Base-by-base conservation (phyloP, 1,139 yeast genomes). In the Yamadazyma siamensis region DNA sequence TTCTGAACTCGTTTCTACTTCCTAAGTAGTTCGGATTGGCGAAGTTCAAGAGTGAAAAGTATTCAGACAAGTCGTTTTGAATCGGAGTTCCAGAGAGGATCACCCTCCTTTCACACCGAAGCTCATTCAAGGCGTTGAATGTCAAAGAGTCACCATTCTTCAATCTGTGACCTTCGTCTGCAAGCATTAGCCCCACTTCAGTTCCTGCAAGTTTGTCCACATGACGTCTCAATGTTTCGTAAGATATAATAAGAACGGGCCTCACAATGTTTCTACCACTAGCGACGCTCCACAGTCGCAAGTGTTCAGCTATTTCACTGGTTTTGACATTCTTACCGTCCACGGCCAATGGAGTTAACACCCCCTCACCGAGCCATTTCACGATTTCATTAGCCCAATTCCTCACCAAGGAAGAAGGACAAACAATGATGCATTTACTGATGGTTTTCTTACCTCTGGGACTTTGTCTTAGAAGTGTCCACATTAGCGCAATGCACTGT, bases 311-410 rank as follows among this genome's bases (percentile, higher is more conserved):
- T 16, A 89, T 74, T 18, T 83, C 91, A 0, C 72, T 60, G 5
- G 77, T 61, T 44, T 81, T 80, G 2, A 87, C 79, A 14, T 77
- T 61, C 50, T 87, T 88, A 8, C 98, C 98, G 53, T 91, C 98
- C 7, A 87, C 80, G 0, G 97, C 95, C 35, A 94, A 64, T 0
- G 97, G 94, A 1, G 94, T 81, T 11, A 91, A 56, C 0, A 85
- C 78, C 10, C 94, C 96, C 44, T 84, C 87, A 0, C 99, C 99
- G 10, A 91, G 66, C 99, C 99, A 91, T 56, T 91, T 91, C 25
- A 80, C 76, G 35, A 91, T 77, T 61, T 91, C 99, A 54, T 91
- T 91, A 2, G 97, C 98, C 99, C 99, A 91, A 50, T 91, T 91
- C 36, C 89, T 71, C 15, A 91, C 99, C 43, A 91, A 67, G 8